Evolutionary conservation across 768 basidiomycete genomes (phyloP).

Genomic region (Boletus subparvulus): DNA sequence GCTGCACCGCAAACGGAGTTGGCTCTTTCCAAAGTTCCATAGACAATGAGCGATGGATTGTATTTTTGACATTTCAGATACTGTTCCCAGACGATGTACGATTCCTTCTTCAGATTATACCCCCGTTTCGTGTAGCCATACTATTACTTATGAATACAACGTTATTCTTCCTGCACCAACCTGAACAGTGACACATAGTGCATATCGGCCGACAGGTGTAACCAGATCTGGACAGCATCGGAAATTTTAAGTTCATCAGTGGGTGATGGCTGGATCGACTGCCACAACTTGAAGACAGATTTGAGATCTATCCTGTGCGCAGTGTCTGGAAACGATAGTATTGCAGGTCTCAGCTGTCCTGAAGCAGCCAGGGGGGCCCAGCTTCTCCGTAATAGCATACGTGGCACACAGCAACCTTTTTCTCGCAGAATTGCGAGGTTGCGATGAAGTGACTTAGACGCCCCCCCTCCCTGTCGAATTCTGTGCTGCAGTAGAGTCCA

Average conservation of each 20-base stretch:
- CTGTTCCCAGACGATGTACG: neutral
- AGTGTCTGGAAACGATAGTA: too few species aligned
- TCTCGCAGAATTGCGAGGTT: neutral
- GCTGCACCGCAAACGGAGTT: constrained; percentile 5
- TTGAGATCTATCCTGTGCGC: neutral
- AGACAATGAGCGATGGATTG: neutral
- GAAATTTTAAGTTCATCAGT: too few species aligned
- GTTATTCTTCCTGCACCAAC: too few species aligned
- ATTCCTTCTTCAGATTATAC: neutral
- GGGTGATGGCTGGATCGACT: neutral
- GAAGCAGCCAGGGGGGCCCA: too few species aligned
- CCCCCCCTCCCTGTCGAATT: neutral
- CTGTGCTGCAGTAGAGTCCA: neutral
- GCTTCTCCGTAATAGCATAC: too few species aligned
- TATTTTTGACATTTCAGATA: neutral
- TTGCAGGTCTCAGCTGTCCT: too few species aligned
- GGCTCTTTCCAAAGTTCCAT: constrained; percentile 17
- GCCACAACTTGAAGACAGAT: neutral
- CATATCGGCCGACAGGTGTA: too few species aligned
- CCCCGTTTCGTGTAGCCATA: constrained; percentile 4
- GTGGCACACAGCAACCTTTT: neutral
- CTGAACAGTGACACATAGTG: too few species aligned
- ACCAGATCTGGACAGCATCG: too few species aligned
- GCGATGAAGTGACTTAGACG: neutral
- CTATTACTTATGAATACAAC: neutral